These are phyloP conservation scores for Lactifluus subvellereus DNA, from an alignment of 768 basidiomycete genomes.

Conservation along the genomic window DNA sequence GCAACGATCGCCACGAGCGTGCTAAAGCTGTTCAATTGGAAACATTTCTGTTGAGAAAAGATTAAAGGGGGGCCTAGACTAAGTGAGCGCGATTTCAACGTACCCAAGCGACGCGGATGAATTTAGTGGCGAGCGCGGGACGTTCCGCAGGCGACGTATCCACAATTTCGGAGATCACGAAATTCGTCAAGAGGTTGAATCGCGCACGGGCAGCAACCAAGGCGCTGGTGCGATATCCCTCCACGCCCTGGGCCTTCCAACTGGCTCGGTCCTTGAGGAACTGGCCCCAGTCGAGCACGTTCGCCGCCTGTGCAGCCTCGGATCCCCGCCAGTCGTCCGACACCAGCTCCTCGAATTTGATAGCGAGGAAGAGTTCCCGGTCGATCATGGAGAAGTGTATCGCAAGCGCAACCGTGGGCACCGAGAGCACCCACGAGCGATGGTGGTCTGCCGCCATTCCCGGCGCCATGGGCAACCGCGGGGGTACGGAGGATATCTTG, in stretches of 20 bases:
- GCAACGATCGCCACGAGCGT: conserved; percentile 75
- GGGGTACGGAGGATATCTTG: conserved; percentile 31
- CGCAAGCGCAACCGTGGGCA: conserved; percentile 57
- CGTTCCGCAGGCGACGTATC: conserved; percentile 65
- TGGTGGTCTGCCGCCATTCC: conserved; percentile 34
- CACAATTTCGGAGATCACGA: conserved; percentile 75
- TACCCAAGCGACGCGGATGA: conserved; percentile 84
- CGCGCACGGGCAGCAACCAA: conserved; percentile 70
- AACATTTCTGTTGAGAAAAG: conserved; percentile 58
- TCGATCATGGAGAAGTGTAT: conserved; percentile 86
- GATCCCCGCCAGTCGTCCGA: conserved; percentile 62
- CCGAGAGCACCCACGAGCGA: conserved; percentile 66
- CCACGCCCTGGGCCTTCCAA: conserved; percentile 57
- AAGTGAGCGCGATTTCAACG: conserved; percentile 27
- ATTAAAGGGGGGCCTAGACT: background rate
- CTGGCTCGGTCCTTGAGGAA: conserved; percentile 71
- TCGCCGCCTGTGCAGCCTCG: conserved; percentile 43
- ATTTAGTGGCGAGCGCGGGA: conserved; percentile 60
- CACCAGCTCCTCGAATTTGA: conserved; percentile 87
- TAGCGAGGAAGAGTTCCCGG: conserved; percentile 73
- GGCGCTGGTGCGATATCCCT: conserved; percentile 59
- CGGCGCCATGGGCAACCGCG: conserved; percentile 24
- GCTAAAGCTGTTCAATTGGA: conserved; percentile 68
- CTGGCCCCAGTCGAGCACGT: conserved; percentile 78
- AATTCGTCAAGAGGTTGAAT: conserved; percentile 81